Conservation (phyloP, 1,284 basidiomycete species). For the Heterobasidion parviporum region DNA sequence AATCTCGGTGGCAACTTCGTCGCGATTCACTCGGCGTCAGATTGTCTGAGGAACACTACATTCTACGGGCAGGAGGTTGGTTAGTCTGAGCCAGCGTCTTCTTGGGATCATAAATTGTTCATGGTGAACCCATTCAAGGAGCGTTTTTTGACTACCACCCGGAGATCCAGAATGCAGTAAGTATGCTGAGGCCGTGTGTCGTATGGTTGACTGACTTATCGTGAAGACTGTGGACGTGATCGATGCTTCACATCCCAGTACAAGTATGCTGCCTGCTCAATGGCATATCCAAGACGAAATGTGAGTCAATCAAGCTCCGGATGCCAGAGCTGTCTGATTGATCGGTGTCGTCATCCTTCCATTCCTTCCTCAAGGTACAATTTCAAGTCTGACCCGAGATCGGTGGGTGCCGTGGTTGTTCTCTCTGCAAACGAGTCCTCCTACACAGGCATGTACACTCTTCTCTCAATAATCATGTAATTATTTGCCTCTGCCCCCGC, state of each 20-base stretch:
- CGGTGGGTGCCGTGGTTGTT: conserved; percentile 55
- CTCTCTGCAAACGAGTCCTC: conserved; percentile 63
- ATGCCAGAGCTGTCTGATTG: neutral
- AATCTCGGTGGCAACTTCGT: conserved; percentile 66
- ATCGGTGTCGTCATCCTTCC: neutral
- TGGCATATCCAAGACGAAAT: conserved; percentile 64
- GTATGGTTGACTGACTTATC: neutral
- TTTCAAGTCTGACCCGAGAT: conserved; percentile 69
- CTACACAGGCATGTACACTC: conserved; percentile 37
- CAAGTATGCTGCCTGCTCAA: conserved; percentile 48
- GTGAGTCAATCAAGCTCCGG: conserved; percentile 16
- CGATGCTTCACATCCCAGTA: conserved; percentile 58
- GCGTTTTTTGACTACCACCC: conserved; percentile 77
- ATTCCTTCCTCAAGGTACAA: conserved; percentile 46
- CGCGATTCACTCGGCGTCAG: conserved; percentile 64
- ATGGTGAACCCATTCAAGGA: conserved; percentile 22
- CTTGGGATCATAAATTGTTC: neutral
- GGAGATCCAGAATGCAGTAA: conserved; percentile 49
- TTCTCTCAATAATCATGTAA: neutral
- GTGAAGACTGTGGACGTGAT: conserved; percentile 55
- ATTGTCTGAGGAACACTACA: conserved; percentile 55
- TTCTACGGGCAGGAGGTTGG: conserved; percentile 51
- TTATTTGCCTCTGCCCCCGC: conserved; percentile 11
- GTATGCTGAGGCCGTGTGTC: conserved; percentile 12
- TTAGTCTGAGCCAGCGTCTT: conserved; percentile 11